Base-by-base conservation (phyloP, 2,329 filamentous ascomycete genomes). In the Decorospora gaudefroyi region DNA sequence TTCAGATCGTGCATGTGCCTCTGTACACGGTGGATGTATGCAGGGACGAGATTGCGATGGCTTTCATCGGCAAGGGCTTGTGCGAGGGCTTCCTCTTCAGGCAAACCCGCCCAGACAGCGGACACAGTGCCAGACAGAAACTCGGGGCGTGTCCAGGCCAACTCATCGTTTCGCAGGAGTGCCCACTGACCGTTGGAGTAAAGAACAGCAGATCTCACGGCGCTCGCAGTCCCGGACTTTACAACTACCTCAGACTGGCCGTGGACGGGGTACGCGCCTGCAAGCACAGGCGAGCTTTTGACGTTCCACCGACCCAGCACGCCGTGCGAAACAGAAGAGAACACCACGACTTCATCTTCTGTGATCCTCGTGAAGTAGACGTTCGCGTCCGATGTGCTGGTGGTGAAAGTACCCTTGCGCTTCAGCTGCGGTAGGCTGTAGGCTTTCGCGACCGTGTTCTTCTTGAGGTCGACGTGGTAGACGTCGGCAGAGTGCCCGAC, bases 301-400 rank as follows among this genome's bases (percentile, higher is more conserved):
- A 86, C 67, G 2, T 80, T 71, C 89, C 90, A 96, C 40, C 84
- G 81, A 10, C 83, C 87, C 21, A 96, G 76, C 26, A 90, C 73
- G n/a, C 79, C 84, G 55, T 91, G 83, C 1, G 89, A 93, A 18
- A 77, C 77, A 0, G 90, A 95, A 1, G 88, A 89, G 4, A 88
- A 78, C 17, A 96, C 76, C 19, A 80, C 76, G 2, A 90, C 77
- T 62, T 95, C 88, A 6, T 86, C 82, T 22, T 84, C 76, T 0
- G 88, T 90, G 49, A 93, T 78, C 46, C 91, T 84, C 2, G 88
- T 91, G 67, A 97, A 96, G 74, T 90, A 96, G 6, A 96, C 86
- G 60, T 93, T 91, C 13, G 87, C 84, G 46, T 85, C 87, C 27
- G 82, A 80, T 2, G 84, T 88, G 71, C 86, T 93, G 0, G 83